These are phyloP conservation scores for Aegilops speltoides DNA, from an alignment of 176 grass and related monocot species.

Conservation along the genomic window DNA sequence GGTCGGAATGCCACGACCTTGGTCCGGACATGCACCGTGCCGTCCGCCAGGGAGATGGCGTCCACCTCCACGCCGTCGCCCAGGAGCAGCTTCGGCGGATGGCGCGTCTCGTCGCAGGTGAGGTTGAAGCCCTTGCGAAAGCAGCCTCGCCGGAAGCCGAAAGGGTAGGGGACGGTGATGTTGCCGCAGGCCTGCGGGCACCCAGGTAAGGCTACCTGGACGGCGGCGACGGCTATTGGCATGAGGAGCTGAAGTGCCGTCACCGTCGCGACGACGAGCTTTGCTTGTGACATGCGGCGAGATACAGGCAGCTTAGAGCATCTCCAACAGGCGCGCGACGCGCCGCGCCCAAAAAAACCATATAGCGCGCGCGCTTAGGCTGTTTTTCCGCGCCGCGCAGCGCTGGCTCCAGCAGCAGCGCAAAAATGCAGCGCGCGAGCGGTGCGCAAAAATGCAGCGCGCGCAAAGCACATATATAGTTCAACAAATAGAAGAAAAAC, in stretches of 20 bases:
- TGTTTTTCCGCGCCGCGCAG: too few relatives aligned
- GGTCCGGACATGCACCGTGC: background rate
- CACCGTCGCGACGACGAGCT: too few relatives aligned
- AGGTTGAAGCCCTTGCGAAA: constrained; percentile 21
- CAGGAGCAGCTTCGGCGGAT: background rate
- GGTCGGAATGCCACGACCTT: too few relatives aligned
- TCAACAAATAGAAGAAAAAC: too few relatives aligned
- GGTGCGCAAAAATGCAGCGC: too few relatives aligned
- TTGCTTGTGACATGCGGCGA: background rate
- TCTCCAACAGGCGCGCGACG: too few relatives aligned
- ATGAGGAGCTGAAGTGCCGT: background rate
- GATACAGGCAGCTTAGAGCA: too few relatives aligned
- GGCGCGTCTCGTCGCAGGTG: constrained; percentile 6
- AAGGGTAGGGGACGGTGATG: constrained; percentile 25
- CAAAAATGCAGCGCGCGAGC: too few relatives aligned
- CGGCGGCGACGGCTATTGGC: background rate
- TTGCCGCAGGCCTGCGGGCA: constrained; percentile 25
- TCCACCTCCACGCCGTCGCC: background rate
- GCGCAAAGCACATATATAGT: too few relatives aligned
- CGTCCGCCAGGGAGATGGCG: background rate
- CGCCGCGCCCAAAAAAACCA: too few relatives aligned
- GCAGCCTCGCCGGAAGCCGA: constrained; percentile 1
- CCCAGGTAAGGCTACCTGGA: background rate
- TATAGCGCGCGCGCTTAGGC: too few relatives aligned
- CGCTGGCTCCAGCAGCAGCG: too few relatives aligned